These are phyloP conservation scores for Miscanthus sacchariflorus DNA, from an alignment of 202 grass and related monocot genomes.

Conservation along the genomic window DNA sequence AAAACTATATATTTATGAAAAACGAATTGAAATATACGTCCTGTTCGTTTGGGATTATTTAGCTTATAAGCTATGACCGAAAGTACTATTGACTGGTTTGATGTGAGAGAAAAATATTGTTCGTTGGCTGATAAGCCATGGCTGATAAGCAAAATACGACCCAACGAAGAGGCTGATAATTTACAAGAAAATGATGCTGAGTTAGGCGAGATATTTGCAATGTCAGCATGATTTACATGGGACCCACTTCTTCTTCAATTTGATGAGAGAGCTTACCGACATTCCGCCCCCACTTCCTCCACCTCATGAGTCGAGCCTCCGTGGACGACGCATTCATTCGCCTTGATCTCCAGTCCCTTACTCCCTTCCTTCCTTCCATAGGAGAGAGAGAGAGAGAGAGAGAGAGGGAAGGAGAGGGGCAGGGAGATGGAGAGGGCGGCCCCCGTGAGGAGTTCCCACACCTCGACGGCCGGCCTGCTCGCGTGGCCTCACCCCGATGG, in stretches of 20 bases:
- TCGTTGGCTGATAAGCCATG: too few relatives aligned
- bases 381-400: background rate
- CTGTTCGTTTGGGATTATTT: too few relatives aligned
- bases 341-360: background rate
- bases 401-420: background rate
- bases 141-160: too few relatives aligned
- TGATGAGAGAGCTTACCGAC: background rate
- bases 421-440: constrained; percentile 72
- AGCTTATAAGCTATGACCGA: too few relatives aligned
- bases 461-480: constrained; percentile 84
- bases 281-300: background rate
- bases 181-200: background rate
- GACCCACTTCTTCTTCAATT: background rate
- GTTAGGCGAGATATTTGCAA: constrained; percentile 7
- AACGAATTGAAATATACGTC: too few relatives aligned
- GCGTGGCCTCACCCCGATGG: constrained; percentile 65
- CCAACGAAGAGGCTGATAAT: too few relatives aligned
- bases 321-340: background rate
- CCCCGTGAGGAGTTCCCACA: constrained; percentile 87
- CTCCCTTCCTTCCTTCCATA: background rate
- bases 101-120: too few relatives aligned
- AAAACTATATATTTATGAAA: too few relatives aligned
- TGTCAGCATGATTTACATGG: background rate
- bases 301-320: constrained; percentile 5
- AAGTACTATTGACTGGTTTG: too few relatives aligned